Base-by-base conservation (phyloP, 352 stramenopile species). In the Globisporangium spiculum region DNA sequence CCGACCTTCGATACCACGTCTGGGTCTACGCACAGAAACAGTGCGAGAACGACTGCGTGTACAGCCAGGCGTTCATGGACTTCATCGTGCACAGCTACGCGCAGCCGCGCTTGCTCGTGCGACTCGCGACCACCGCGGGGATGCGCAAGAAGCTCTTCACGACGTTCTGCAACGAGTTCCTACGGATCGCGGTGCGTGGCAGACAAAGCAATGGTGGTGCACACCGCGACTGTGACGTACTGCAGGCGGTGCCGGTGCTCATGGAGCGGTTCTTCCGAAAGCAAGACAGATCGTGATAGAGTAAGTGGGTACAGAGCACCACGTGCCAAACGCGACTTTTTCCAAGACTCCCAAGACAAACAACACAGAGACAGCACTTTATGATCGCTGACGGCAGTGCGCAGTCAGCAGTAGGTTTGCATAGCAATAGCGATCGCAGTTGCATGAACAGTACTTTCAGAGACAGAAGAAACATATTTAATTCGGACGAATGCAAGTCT, bases 81-180 rank as follows among this genome's bases (percentile, higher is more conserved):
- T 78, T 84, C 70, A 78, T 81, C 60, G 68, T 79, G 36, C 73
- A 66, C 24, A 75, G 71, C 22, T 75, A 77, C 30, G 76, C 80
- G 36, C 72, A 86, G 58, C 62, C 62, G 4, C 62, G 62, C 14
- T 26, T 67, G 62, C 14, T 67, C 34, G 62, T 67, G 5, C 46
- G 50, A 38, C 62, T 67, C 53, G 48, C n/a, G 20, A 67, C 62
- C 20, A 53, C 46, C 50, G 48, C 38, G 22, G 52, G 60, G 12
- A 55, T 36, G 32, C 62, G 62, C 62, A 67, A 67, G 62, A 67
- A 67, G 53, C 38, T 67, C 12, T 50, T 67, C 36, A 62, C 50
- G 62, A 67, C 48, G n/a, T 67, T 67, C 30, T 57, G 38, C 46
- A 67, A 67, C 53, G 27, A 61, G 46, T 46, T 67, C 14, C 2